Evolutionary conservation across 345 rosid species (phyloP).

Genomic region (Moricandia arvensis): DNA sequence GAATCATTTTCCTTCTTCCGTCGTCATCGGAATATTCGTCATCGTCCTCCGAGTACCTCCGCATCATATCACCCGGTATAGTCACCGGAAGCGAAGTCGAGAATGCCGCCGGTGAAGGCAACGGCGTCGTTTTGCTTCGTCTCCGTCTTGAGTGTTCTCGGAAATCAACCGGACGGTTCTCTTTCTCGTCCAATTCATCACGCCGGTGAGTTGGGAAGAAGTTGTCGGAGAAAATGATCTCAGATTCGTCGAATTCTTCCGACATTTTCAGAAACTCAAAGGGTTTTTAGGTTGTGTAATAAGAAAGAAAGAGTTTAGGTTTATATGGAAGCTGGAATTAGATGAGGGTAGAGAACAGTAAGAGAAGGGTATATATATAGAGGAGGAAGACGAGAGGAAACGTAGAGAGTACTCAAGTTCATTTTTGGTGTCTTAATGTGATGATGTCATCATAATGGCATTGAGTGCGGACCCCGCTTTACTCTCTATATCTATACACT

Average conservation of each 20-base stretch:
- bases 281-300: not conserved
- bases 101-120: not conserved
- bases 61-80: conserved; percentile 21
- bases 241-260: conserved; percentile 56
- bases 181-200: conserved; percentile 18
- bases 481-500: conserved; percentile 6
- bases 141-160: conserved; percentile 13
- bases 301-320: not conserved
- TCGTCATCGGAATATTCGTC: conserved; percentile 27
- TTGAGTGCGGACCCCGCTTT: conserved; percentile 35
- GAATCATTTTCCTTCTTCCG: conserved; percentile 35
- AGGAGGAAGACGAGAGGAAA: conserved; percentile 18
- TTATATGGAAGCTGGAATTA: not conserved
- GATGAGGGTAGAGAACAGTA: conserved; percentile 19
- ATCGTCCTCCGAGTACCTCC: conserved; percentile 30
- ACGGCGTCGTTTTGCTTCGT: conserved; percentile 15
- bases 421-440: conserved; percentile 12
- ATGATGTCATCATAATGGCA: conserved; percentile 40
- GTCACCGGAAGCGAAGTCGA: conserved; percentile 42
- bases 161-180: conserved; percentile 24
- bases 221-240: conserved; percentile 42
- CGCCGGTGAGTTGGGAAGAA: not conserved
- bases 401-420: conserved; percentile 39
- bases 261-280: conserved; percentile 28
- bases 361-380: conserved; percentile 33